Percentiles rank a stretch among this genome's conserved stretches.
These are phyloP conservation scores for Inosperma sp. DNA, from an alignment of 768 basidiomycete genomes.

Conservation along the genomic window DNA sequence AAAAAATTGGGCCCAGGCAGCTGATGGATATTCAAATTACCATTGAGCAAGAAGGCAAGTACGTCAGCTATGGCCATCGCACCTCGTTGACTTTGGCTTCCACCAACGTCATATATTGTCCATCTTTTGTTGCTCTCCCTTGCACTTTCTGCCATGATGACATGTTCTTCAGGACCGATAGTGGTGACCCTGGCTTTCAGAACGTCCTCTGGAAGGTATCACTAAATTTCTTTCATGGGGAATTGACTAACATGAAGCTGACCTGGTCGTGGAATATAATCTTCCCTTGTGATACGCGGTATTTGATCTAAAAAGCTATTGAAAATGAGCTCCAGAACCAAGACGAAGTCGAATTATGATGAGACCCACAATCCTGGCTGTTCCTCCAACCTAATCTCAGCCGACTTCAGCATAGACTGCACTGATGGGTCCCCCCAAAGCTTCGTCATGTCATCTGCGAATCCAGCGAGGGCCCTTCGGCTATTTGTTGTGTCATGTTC, in stretches of 20 bases:
- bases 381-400: slow-evolving; percentile 47
- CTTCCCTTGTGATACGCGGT: slow-evolving; percentile 42
- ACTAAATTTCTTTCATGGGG: neutral
- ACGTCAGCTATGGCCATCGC: too few species aligned
- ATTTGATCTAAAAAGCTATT: slow-evolving; percentile 57
- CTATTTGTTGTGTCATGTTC: slow-evolving; percentile 39
- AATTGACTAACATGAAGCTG: slow-evolving; percentile 12
- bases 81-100: slow-evolving; percentile 55
- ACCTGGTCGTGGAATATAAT: slow-evolving; percentile 54
- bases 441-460: slow-evolving; percentile 47
- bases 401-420: slow-evolving; percentile 37
- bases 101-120: slow-evolving; percentile 67
- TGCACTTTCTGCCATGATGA: slow-evolving; percentile 43
- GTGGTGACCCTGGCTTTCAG: slow-evolving; percentile 61
- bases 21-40: too few species aligned
- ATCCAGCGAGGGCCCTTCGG: slow-evolving; percentile 48
- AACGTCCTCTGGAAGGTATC: slow-evolving; percentile 46
- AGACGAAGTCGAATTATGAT: neutral
- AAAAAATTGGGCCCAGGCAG: slow-evolving; percentile 66
- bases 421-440: slow-evolving; percentile 50
- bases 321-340: neutral
- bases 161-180: slow-evolving; percentile 60
- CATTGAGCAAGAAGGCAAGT: too few species aligned
- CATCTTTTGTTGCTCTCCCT: slow-evolving; percentile 41
- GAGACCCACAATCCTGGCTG: slow-evolving; percentile 58